These are phyloP conservation scores for Paraconiothyrium sp. DNA, from an alignment of 2,329 filamentous ascomycete species.

Conservation along the genomic window DNA sequence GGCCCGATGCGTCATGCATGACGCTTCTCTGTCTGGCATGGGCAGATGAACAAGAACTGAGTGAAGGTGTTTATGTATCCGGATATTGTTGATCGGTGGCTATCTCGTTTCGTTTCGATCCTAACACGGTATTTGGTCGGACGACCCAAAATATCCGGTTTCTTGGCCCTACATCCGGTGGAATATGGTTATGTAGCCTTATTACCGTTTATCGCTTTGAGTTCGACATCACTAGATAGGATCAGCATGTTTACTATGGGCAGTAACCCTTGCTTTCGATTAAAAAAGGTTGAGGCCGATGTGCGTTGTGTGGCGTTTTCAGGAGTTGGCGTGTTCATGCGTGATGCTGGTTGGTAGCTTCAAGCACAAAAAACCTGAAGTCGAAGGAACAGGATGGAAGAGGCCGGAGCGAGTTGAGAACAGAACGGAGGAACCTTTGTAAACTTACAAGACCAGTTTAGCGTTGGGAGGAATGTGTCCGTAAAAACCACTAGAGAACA, in stretches of 20 bases:
- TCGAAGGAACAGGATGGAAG: conserved; percentile 9
- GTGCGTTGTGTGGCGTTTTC: not conserved
- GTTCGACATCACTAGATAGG: conserved; percentile 69
- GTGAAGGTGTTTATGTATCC: conserved; percentile 9
- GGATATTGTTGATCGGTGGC: conserved; percentile 11
- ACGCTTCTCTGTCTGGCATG: not conserved
- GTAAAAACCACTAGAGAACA: conserved; percentile 72
- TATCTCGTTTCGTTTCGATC: conserved; percentile 3
- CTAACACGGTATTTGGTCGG: conserved; percentile 17
- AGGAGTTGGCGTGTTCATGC: not conserved
- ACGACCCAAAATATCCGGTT: conserved; percentile 19
- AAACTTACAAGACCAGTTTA: conserved; percentile 83
- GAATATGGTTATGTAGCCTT: conserved; percentile 41
- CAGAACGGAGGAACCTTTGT: conserved; percentile 15
- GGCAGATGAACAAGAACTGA: not conserved
- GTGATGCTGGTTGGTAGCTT: not conserved
- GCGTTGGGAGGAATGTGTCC: conserved; percentile 78
- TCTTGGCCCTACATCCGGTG: conserved; percentile 13
- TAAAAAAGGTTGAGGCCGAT: conserved; percentile 7
- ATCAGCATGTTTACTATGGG: conserved; percentile 21
- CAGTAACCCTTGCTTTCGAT: conserved; percentile 1
- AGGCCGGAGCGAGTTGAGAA: conserved; percentile 13
- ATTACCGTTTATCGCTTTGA: conserved; percentile 69
- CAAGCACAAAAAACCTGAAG: not conserved
- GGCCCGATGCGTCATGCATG: conserved; percentile 9